A percentile compares a stretch with the other conserved stretches of the same genome.
Conservation (phyloP, 1,284 basidiomycete species). For the Puccinia polysora region DNA sequence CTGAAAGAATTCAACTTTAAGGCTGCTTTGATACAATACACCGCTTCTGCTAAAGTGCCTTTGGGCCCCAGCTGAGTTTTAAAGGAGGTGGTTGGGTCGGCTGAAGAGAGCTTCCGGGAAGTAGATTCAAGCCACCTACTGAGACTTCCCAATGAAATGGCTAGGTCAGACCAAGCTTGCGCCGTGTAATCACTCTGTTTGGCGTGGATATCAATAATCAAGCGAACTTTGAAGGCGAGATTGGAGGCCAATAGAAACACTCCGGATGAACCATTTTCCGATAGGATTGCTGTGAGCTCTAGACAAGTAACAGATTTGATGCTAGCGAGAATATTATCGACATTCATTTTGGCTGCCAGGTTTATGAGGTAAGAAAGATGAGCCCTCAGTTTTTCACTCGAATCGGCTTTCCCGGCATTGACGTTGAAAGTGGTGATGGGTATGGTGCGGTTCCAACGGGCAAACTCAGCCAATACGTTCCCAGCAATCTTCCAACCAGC, state of each 20-base stretch:
- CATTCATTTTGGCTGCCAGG: conserved; percentile 37
- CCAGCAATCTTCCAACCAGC: conserved; percentile 79
- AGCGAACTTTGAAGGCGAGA: conserved; percentile 47
- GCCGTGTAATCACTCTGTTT: conserved; percentile 44
- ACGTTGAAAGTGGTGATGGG: conserved; percentile 25
- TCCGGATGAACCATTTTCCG: conserved; percentile 41
- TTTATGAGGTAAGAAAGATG: conserved; percentile 33
- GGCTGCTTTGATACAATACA: conserved; percentile 67
- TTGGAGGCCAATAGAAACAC: conserved; percentile 28
- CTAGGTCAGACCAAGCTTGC: conserved; percentile 50
- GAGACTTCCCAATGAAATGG: conserved; percentile 45
- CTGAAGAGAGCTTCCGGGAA: conserved; percentile 15
- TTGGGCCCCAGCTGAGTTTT: conserved; percentile 37
- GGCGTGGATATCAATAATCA: conserved; percentile 45
- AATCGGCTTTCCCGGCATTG: conserved; percentile 1
- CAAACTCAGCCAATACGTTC: conserved; percentile 64
- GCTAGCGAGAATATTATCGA: conserved; percentile 22
- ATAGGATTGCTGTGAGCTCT: conserved; percentile 25
- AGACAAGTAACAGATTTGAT: conserved; percentile 41
- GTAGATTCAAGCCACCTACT: conserved; percentile 38
- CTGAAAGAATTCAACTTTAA: conserved; percentile 70
- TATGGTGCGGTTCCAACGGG: conserved; percentile 29
- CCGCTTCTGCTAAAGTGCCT: conserved; percentile 56
- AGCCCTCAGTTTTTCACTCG: conserved; percentile 28
- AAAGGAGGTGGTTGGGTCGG: conserved; percentile 26